Evolutionary conservation across 2,329 filamentous ascomycete genomes (phyloP), one percentile per base, ranked within the genome.

Genomic region (Colletotrichum lentis): DNA sequence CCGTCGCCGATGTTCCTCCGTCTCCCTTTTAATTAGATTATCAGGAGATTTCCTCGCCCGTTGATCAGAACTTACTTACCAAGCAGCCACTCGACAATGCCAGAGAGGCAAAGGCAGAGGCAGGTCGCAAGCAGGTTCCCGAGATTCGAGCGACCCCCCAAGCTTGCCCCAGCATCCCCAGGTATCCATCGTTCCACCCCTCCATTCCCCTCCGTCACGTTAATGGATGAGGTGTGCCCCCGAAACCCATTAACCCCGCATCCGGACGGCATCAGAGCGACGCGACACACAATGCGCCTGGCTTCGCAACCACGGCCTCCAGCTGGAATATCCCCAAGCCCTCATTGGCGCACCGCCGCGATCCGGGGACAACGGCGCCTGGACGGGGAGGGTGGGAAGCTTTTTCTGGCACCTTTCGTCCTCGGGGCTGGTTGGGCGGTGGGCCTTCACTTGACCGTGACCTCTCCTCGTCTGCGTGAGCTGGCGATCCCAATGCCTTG

Each of bases 201-300:
- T 46, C 31, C 35, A 22, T 35, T 16, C 37, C 53, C 43, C 61
- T 66, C 35, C 49, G 37, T 64, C 65, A 68, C 62, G 65, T 50
- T 68, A 61, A 59, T 64, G 64, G 44, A 67, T 64, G 54, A 54
- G 60, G 60, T 67, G 64, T 68, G 65, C 54, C 31, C 31, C 31
- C 55, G 55, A 55, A 68, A 60, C 62, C 50, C 55, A 60, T 65
- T 35, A 54, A 68, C 65, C 65, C 65, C 65, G 65, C 62, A 68
- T 68, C 55, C 62, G 65, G 55, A 68, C 62, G 65, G 55, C 62
- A 68, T 62, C 62, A 65, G 57, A 55, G 43, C 62, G 62, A 68
- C 65, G 62, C 62, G 54, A 68, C 62, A 65, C 43, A 56, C 43
- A 68, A 68, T 68, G 62, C 65, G 55, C 55, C 64, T 67, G 61